phyloP scores from a whole-genome alignment of 2,329 filamentous ascomycete species.

The Scortechinia acanthostroma region DNA sequence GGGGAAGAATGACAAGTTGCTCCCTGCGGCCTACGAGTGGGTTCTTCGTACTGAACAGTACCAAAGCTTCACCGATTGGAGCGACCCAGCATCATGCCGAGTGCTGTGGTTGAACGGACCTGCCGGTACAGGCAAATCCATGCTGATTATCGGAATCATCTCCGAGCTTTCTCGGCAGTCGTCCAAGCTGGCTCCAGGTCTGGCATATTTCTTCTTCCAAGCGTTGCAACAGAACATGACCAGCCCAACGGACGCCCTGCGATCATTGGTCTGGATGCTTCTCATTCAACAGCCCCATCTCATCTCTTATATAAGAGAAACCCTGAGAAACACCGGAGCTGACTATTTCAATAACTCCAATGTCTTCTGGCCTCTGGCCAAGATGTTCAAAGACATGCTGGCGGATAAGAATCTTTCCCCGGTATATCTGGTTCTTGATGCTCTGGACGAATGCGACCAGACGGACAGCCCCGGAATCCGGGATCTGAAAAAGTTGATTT shows the following conservation, averaged over 20 bases:
- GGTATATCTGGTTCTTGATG: conserved; percentile 11
- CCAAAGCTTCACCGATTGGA: not conserved
- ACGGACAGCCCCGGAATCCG: not conserved
- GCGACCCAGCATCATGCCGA: not conserved
- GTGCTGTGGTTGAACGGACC: conserved; percentile 18
- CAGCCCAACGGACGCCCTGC: not conserved
- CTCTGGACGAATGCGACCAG: conserved; percentile 10
- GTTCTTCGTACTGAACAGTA: too few relatives aligned
- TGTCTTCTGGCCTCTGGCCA: not conserved
- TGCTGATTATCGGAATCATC: conserved; percentile 3
- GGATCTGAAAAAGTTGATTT: not conserved
- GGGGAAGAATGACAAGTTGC: not conserved
- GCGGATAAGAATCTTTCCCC: not conserved
- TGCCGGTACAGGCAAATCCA: conserved; percentile 38
- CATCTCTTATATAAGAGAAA: not conserved
- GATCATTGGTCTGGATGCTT: conserved; percentile 1
- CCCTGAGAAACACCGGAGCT: not conserved
- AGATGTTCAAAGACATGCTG: not conserved
- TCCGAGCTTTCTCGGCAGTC: too few relatives aligned
- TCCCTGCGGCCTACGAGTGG: not conserved
- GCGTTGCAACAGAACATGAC: not conserved
- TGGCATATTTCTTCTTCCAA: not conserved
- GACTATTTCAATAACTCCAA: not conserved
- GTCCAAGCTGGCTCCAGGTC: too few relatives aligned
- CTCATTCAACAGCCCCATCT: conserved; percentile 2